phyloP scores from a whole-genome alignment of 192 early-diverging fungal genomes.

The Rhizophagus clarus region DNA sequence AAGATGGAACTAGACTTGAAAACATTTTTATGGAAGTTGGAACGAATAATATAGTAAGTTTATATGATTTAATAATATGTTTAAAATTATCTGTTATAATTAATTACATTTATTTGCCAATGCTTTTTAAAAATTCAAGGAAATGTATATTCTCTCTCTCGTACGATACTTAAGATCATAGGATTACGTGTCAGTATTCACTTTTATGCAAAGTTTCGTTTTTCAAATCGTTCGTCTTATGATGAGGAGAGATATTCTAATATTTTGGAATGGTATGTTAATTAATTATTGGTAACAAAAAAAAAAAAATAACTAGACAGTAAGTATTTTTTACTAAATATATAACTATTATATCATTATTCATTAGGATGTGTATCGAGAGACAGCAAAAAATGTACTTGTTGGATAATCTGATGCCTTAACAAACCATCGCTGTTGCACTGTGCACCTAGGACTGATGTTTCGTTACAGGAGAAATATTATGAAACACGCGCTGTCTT shows the following conservation, averaged over 20 bases:
- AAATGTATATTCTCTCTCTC: constrained; percentile 72
- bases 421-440: constrained; percentile 43
- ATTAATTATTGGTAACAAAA: too few species aligned
- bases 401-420: constrained; percentile 57
- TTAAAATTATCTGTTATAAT: not conserved
- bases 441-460: constrained; percentile 36
- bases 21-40: constrained; percentile 42
- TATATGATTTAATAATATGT: not conserved
- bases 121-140: constrained; percentile 39
- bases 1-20: constrained; percentile 38
- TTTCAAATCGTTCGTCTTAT: constrained; percentile 60
- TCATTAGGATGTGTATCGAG: constrained; percentile 31
- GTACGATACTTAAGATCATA: constrained; percentile 73
- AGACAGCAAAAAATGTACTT: constrained; percentile 69
- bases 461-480: constrained; percentile 30
- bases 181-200: too few species aligned
- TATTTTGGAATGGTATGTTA: too few species aligned
- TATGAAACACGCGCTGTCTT: constrained; percentile 66
- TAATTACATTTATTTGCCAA: constrained; percentile 19
- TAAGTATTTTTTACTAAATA: too few species aligned
- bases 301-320: too few species aligned
- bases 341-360: too few species aligned
- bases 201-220: too few species aligned
- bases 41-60: not conserved
- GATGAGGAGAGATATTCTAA: too few species aligned